A percentile compares a stretch with the other conserved stretches of the same genome.
phyloP scores from a whole-genome alignment of 108 stramenopile genomes.

The Cyclotella baltica region DNA sequence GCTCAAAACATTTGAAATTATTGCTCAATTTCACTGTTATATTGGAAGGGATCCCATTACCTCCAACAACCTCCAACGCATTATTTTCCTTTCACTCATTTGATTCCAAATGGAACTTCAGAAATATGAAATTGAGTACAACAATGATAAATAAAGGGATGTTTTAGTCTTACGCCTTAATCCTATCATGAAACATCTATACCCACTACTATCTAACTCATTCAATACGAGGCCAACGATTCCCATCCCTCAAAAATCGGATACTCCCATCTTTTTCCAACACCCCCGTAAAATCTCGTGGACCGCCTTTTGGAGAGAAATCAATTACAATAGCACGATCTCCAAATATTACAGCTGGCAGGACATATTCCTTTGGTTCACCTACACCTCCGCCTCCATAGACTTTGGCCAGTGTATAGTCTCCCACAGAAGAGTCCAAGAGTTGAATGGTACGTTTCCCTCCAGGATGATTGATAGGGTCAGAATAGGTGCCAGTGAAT shows the following conservation, averaged over 20 bases:
- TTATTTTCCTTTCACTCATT: too few relatives aligned
- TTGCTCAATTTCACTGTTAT: too few relatives aligned
- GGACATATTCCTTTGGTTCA: conserved; percentile 56
- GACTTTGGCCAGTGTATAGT: conserved; percentile 61
- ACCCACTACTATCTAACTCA: neutral
- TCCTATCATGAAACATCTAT: too few relatives aligned
- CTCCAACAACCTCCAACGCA: too few relatives aligned
- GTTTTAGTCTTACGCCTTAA: too few relatives aligned
- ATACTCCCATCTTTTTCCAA: conserved; percentile 60
- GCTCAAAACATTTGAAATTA: too few relatives aligned
- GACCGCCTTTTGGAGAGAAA: conserved; percentile 64
- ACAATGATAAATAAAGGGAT: too few relatives aligned
- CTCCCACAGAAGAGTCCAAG: conserved; percentile 35
- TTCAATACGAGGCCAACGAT: conserved; percentile 58
- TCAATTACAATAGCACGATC: conserved; percentile 64
- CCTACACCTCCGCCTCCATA: conserved; percentile 61
- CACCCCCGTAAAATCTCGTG: conserved; percentile 61
- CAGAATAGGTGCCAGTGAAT: conserved; percentile 59
- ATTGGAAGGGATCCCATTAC: too few relatives aligned
- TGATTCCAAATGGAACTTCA: too few relatives aligned
- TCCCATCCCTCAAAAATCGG: conserved; percentile 59
- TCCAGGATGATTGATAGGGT: conserved; percentile 72
- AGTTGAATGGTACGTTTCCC: conserved; percentile 60
- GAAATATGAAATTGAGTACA: too few relatives aligned
- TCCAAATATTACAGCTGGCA: conserved; percentile 61